These are phyloP conservation scores for Cercospora brassicicola DNA, from an alignment of 2,329 filamentous ascomycete species.

Conservation along the genomic window DNA sequence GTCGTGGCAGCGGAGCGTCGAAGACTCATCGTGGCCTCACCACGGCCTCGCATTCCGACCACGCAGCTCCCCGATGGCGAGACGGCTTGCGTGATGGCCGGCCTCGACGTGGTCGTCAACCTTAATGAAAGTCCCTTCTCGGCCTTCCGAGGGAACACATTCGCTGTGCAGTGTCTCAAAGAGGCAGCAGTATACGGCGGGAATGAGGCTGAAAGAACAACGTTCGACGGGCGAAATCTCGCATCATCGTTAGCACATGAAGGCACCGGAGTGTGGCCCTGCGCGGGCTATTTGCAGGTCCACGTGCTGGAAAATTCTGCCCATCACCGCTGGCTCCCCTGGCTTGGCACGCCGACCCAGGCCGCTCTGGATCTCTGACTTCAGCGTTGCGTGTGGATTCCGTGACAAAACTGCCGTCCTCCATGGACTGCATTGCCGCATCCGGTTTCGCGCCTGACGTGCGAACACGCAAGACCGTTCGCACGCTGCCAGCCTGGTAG, in stretches of 20 bases:
- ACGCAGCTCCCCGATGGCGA: not conserved
- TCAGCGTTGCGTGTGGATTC: constrained; percentile 1
- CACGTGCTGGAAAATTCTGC: constrained; percentile 10
- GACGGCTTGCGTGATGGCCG: constrained; percentile 2
- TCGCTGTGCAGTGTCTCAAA: constrained; percentile 3
- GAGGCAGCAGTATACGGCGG: not conserved
- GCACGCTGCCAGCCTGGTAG: constrained; percentile 9
- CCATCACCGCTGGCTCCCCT: not conserved
- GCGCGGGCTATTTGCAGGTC: not conserved
- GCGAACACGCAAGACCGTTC: constrained; percentile 12
- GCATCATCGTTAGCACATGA: constrained; percentile 6
- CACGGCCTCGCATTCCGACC: not conserved
- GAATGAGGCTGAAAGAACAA: not conserved
- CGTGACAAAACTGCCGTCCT: constrained; percentile 3
- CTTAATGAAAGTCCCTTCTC: not conserved
- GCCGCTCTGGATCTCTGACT: constrained; percentile 3
- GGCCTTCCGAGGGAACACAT: not conserved
- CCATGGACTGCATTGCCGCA: constrained; percentile 19
- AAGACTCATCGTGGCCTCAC: not conserved
- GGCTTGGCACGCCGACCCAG: not conserved
- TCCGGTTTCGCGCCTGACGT: constrained; percentile 18
- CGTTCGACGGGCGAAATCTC: not conserved
- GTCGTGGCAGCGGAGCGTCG: not conserved
- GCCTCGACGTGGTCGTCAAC: not conserved
- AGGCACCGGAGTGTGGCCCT: not conserved